Base-by-base conservation (phyloP, 257 asterid species). In the Lavandula angustifolia region DNA sequence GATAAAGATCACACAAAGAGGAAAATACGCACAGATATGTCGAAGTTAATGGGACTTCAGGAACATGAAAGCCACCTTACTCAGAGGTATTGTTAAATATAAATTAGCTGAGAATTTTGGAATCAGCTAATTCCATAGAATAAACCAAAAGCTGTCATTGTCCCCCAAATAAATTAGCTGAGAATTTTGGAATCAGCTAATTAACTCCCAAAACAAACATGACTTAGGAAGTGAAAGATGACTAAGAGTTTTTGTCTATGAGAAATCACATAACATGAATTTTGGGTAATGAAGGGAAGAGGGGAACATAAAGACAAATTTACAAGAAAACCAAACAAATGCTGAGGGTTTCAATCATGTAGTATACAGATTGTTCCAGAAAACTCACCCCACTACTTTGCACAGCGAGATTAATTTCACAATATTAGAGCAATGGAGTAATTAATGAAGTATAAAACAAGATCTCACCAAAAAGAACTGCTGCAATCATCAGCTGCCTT, bases 401-500 rank as follows among this genome's bases (percentile, higher is more conserved):
- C 33, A 53, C 50, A 65, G 29, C 10, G 59, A 29, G 18, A 16
- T 56, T 38, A 53, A 35, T 57, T 32, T 7, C 12, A 43, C 40
- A 59, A 50, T 12, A 58, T 51, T 44, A 44, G 37, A 60, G 47
- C 44, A 56, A 49, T 22, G 53, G 60, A 60, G 29, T 16, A 44
- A 66, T 32, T 27, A 47, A 56, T 42, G 54, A 63, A 4, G 47
- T 27, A 44, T 60, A 66, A 54, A 60, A 48, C 11, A 78, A 35
- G 67, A 76, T 53, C 95, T 83, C 74, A 92, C 96, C 98, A 64
- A 86, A 86, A 34, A 92, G 86, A 79, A 78, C 70, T 33, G 96
- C 95, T 35, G 98, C 95, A 67, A 86, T 79, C 74, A 68, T 83
- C 75, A 92, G 86, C 84, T 92, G 95, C 77, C 78, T 80, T n/a